A percentile compares a stretch with the other conserved stretches of the same genome.
These are phyloP conservation scores for Wickerhamiella galacta DNA, from an alignment of 805 yeast genomes.

Conservation along the genomic window DNA sequence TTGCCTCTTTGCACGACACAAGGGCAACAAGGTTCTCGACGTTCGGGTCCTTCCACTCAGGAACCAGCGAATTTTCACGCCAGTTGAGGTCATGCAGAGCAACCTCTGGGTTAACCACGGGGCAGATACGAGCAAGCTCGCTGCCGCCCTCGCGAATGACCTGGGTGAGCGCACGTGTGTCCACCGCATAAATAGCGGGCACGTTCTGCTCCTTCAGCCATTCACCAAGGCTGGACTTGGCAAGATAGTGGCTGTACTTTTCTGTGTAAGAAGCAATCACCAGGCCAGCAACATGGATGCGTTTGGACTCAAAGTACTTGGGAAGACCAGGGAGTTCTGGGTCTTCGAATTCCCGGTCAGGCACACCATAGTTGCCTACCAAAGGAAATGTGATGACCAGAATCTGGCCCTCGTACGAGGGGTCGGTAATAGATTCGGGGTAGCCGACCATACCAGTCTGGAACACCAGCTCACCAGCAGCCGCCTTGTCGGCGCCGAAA, in stretches of 20 bases:
- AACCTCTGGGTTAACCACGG: constrained; percentile 22
- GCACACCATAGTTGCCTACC: constrained; percentile 98
- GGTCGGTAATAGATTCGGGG: constrained; percentile 95
- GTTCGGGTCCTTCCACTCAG: constrained; percentile 91
- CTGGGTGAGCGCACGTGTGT: constrained; percentile 89
- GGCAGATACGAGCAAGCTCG: constrained; percentile 71
- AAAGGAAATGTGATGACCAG: constrained; percentile 90
- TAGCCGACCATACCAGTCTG: constrained; percentile 99
- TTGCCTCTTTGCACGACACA: constrained; percentile 66
- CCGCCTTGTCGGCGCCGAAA: constrained; percentile 78
- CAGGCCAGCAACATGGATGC: constrained; percentile 90
- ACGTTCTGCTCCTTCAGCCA: constrained; percentile 87
- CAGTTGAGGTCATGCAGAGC: constrained; percentile 32
- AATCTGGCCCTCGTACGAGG: constrained; percentile 95
- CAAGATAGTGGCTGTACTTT: constrained; percentile 85
- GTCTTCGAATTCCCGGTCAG: constrained; percentile 64
- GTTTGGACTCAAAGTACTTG: constrained; percentile 80
- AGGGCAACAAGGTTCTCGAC: constrained; percentile 77
- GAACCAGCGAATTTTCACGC: constrained; percentile 47
- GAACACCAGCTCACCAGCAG: constrained; percentile 96
- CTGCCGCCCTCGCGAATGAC: constrained; percentile 85
- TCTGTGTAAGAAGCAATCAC: constrained; percentile 95
- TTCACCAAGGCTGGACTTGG: constrained; percentile 75
- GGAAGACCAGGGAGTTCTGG: constrained; percentile 65
- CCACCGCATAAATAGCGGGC: constrained; percentile 96